These are phyloP conservation scores for Psophocarpus tetragonolobus DNA, from an alignment of 306 rosid genomes.

Conservation along the genomic window DNA sequence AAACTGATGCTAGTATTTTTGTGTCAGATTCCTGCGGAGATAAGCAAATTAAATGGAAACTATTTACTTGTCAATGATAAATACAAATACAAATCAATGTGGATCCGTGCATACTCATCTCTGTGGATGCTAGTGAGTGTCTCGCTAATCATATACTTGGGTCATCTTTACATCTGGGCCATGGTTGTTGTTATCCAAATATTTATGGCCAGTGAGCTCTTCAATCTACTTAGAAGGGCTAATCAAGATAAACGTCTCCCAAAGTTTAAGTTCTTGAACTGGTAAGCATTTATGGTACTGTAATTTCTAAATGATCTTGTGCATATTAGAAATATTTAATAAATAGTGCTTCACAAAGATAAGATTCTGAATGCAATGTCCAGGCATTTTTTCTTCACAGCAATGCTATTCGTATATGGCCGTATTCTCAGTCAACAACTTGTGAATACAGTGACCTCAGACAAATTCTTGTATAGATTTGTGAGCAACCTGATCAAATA, in stretches of 20 bases:
- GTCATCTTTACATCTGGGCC: slow-evolving; percentile 90
- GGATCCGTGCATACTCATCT: slow-evolving; percentile 80
- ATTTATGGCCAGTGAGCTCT: slow-evolving; percentile 89
- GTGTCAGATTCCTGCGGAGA: slow-evolving; percentile 59
- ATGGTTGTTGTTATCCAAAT: slow-evolving; percentile 92
- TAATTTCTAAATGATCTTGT: neutral
- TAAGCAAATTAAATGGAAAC: slow-evolving; percentile 65
- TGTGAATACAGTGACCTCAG: slow-evolving; percentile 81
- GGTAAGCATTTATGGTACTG: slow-evolving; percentile 51
- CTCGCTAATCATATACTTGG: slow-evolving; percentile 63
- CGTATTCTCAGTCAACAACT: slow-evolving; percentile 94
- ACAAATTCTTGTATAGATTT: slow-evolving; percentile 65
- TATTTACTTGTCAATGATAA: slow-evolving; percentile 68
- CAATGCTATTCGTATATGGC: slow-evolving; percentile 91
- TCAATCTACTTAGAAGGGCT: slow-evolving; percentile 79
- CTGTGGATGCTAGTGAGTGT: slow-evolving; percentile 90
- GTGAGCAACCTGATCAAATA: slow-evolving; percentile 84
- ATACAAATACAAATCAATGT: slow-evolving; percentile 82
- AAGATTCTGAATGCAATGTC: slow-evolving; percentile 37
- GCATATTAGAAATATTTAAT: neutral
- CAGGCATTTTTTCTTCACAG: slow-evolving; percentile 99
- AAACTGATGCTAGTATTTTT: slow-evolving; percentile 20
- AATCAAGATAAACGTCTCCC: slow-evolving; percentile 81
- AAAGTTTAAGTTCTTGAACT: slow-evolving; percentile 75
- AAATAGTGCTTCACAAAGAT: slow-evolving; percentile 14